phyloP scores from a whole-genome alignment of 2,329 filamentous ascomycete species.

The Ophiostoma novo-ulmi region DNA sequence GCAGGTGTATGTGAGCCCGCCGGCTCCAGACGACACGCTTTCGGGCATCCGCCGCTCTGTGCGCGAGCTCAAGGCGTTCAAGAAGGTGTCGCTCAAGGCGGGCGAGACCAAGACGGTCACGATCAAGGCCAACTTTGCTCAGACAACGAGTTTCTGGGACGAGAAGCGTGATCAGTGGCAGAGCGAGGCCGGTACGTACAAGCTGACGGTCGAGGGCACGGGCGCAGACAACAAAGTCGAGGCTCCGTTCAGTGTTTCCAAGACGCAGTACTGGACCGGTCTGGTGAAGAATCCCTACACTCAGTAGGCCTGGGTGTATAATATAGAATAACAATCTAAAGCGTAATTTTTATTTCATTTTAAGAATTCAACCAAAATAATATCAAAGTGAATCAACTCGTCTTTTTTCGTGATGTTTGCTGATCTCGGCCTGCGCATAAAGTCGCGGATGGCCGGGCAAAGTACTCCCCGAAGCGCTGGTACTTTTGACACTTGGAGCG shows the following conservation, averaged over 20 bases:
- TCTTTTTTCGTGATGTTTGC: background rate
- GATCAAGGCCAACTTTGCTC: slow-evolving; percentile 16
- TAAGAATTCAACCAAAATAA: too few relatives aligned
- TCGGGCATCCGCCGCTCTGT: slow-evolving; percentile 45
- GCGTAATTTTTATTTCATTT: background rate
- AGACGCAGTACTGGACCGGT: slow-evolving; percentile 23
- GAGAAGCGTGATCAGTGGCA: slow-evolving; percentile 21
- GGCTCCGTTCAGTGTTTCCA: slow-evolving; percentile 5
- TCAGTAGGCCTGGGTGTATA: background rate
- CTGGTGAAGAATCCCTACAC: slow-evolving; percentile 12
- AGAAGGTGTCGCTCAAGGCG: slow-evolving; percentile 41
- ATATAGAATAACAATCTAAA: background rate
- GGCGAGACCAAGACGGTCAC: slow-evolving; percentile 12
- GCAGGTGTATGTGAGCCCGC: slow-evolving; percentile 45
- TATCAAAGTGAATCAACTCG: too few relatives aligned
- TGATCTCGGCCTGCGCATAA: background rate
- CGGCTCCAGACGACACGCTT: background rate
- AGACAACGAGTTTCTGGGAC: slow-evolving; percentile 25
- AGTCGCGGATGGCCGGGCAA: background rate
- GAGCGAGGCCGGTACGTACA: slow-evolving; percentile 24
- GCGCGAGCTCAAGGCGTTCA: slow-evolving; percentile 54
- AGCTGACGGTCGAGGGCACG: slow-evolving; percentile 19
- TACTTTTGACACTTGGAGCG: background rate
- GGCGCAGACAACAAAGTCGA: slow-evolving; percentile 17
- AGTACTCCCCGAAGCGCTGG: background rate